Percentiles rank a stretch among this genome's conserved stretches.
Evolutionary conservation across 768 basidiomycete genomes (phyloP).

Genomic region (Kwoniella shandongensis): DNA sequence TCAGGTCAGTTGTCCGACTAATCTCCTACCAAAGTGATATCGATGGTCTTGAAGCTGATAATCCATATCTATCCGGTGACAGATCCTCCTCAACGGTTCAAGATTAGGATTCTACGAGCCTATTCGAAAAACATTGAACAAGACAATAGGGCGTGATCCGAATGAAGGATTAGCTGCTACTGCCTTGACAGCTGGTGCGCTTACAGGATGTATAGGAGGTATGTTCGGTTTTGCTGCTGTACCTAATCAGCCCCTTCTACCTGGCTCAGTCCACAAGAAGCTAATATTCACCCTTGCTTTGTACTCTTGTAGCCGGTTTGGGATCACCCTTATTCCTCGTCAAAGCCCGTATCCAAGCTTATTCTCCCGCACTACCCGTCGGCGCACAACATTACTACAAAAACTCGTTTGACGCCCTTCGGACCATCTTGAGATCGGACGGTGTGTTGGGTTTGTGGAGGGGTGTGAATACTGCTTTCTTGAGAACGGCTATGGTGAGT

Average conservation of each 20-base stretch:
- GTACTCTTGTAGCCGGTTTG: conserved; percentile 35
- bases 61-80: neutral
- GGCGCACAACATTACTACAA: conserved; percentile 93
- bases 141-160: conserved; percentile 63
- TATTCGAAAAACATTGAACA: conserved; percentile 71
- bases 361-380: conserved; percentile 89
- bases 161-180: conserved; percentile 71
- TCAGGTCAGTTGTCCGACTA: conserved; percentile 71
- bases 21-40: neutral
- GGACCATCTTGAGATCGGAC: conserved; percentile 75
- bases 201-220: conserved; percentile 90
- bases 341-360: conserved; percentile 99
- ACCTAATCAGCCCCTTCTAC: neutral
- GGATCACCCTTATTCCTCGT: conserved; percentile 67
- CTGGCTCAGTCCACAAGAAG: neutral
- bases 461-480: conserved; percentile 88
- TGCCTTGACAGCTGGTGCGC: conserved; percentile 80
- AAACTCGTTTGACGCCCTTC: conserved; percentile 74
- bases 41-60: neutral
- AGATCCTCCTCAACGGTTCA: conserved; percentile 91
- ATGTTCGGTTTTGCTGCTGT: conserved; percentile 20
- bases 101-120: conserved; percentile 98
- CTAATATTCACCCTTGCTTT: neutral
- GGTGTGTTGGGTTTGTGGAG: conserved; percentile 75
- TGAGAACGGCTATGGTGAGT: conserved; percentile 82